Conservation (phyloP, 176 grass and related monocot species). For the Canna indica region DNA sequence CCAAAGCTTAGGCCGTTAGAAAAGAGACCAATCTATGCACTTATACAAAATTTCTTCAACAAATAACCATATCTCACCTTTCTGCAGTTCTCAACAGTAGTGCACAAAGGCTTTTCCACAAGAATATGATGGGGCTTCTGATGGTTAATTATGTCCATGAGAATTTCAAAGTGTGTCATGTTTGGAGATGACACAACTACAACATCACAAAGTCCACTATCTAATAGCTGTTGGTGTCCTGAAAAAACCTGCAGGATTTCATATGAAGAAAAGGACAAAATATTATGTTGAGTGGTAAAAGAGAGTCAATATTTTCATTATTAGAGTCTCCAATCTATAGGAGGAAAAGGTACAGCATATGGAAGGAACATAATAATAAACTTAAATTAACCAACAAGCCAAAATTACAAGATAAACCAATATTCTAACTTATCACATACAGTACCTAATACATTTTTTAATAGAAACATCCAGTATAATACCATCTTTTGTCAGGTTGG, state of each 20-base stretch:
- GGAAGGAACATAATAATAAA: too few species aligned
- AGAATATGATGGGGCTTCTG: constrained; percentile 58
- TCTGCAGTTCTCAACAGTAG: constrained; percentile 61
- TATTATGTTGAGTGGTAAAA: not conserved
- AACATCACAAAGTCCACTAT: constrained; percentile 69
- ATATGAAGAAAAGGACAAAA: not conserved
- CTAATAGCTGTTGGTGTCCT: constrained; percentile 58
- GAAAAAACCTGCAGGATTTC: constrained; percentile 49
- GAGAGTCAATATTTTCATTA: not conserved
- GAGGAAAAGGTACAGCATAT: too few species aligned
- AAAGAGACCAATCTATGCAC: too few species aligned
- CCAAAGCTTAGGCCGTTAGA: too few species aligned
- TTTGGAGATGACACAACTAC: constrained; percentile 75
- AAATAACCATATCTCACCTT: constrained; percentile 30
- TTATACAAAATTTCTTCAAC: too few species aligned
- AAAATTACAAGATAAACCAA: too few species aligned
- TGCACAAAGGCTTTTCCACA: constrained; percentile 91
- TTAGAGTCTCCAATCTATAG: too few species aligned
- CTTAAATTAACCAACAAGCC: too few species aligned
- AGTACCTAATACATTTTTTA: too few species aligned
- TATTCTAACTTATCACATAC: too few species aligned
- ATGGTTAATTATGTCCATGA: constrained; percentile 67
- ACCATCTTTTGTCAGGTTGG: too few species aligned
- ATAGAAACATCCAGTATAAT: too few species aligned
- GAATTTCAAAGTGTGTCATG: constrained; percentile 84